Base-by-base conservation (phyloP, 345 rosid species). In the Sonneratia caseolaris region DNA sequence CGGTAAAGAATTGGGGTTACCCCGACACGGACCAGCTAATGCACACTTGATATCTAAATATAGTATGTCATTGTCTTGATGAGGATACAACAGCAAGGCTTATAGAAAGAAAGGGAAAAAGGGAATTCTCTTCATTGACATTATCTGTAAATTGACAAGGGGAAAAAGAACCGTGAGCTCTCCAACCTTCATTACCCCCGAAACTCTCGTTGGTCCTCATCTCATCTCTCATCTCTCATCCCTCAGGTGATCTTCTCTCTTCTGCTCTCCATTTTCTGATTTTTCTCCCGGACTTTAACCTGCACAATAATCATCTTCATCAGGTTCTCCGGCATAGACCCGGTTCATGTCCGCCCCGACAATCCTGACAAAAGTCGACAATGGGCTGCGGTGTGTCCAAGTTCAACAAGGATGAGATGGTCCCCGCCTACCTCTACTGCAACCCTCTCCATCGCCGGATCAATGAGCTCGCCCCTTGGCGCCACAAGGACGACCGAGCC, bases 381-480 rank as follows among this genome's bases (percentile, higher is more conserved):
- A 83, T 85, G 87, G 87, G 87, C 77, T 83, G 89, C 76, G 86
- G 89, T 32, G 74, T 75, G 55, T 87, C 91, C n/a, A 86, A 66
- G 71, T 70, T 83, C 61, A 79, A 82, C 65, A 75, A 67, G 36
- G 78, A 76, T 16, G 85, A 79, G 76, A 57, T 47, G 13, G 69
- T 69, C 38, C 68, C 68, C 48, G n/a, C 68, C 24, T 64, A 27
- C 55, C 35, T 22, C 32, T 35, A 27, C 27, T 35, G 57, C 62
- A 76, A 74, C n/a, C 68, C 53, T 32, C 47, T 24, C 11, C 59
- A 62, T 42, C 49, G 59, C 49, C 71, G 74, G 64, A 75, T 37
- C 16, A 71, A 35, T n/a, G 68, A 62, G 38, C 38, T 57, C 48
- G 70, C 12, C 35, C 64, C 64, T 3, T 66, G 45, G 71, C 61